Evolutionary conservation across 257 asterid genomes (phyloP).

Genomic region (Oldenlandia corymbosa): DNA sequence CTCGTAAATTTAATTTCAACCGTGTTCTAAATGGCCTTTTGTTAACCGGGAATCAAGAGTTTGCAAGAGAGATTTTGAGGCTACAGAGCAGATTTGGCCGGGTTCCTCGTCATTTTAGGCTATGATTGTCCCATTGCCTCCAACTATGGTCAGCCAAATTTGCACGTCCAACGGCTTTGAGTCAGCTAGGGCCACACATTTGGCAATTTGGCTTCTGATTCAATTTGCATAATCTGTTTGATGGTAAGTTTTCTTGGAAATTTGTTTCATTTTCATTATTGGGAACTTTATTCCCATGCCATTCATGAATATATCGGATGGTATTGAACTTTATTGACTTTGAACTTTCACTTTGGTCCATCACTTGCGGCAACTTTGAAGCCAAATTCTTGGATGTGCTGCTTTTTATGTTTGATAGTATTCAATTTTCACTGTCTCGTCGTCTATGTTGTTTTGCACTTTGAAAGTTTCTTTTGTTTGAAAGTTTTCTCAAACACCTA

Average conservation of each 20-base stretch:
- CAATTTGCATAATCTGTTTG: background rate
- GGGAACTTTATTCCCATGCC: slow-evolving; percentile 6
- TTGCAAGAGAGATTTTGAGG: slow-evolving; percentile 71
- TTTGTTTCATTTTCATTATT: slow-evolving; percentile 3
- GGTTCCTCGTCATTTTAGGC: slow-evolving; percentile 54
- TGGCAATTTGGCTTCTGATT: background rate
- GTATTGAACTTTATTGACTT: no score
- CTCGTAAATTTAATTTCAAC: slow-evolving; percentile 69
- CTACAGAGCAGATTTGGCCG: slow-evolving; percentile 46
- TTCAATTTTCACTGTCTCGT: no score
- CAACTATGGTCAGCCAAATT: background rate
- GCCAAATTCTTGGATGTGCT: no score
- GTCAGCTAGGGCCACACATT: background rate
- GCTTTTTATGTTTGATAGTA: no score
- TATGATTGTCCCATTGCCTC: slow-evolving; percentile 31
- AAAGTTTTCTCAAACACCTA: no score
- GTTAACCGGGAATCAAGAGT: slow-evolving; percentile 82
- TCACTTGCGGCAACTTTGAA: no score
- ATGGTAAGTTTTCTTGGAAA: background rate
- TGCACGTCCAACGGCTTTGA: background rate
- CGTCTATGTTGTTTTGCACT: no score
- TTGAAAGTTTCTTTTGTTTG: no score
- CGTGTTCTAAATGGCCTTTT: slow-evolving; percentile 80
- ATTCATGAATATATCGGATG: no score
- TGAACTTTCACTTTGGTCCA: no score